A percentile compares a stretch with the other conserved stretches of the same genome.
These are phyloP conservation scores for Wickerhamiella kurtzmanii DNA, from an alignment of 805 yeast genomes.

Conservation along the genomic window DNA sequence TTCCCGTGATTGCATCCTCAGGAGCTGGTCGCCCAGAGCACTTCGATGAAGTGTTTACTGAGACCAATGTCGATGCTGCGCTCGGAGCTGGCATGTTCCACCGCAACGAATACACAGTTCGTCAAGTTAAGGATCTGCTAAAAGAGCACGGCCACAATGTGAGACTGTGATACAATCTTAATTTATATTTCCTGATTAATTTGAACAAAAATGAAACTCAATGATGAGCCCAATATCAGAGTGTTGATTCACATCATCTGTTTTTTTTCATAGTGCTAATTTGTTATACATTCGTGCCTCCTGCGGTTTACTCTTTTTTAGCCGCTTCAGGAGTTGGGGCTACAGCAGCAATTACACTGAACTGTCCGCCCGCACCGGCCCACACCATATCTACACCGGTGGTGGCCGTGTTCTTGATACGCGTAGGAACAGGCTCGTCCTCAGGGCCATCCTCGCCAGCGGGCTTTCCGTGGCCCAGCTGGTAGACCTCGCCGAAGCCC, in stretches of 20 bases:
- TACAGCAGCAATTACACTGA: constrained; percentile 72
- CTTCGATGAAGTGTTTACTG: constrained; percentile 71
- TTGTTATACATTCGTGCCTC: not conserved
- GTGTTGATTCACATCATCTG: not conserved
- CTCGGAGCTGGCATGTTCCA: constrained; percentile 98
- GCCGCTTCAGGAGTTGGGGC: too few relatives aligned
- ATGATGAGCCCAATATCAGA: not conserved
- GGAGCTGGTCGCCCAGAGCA: constrained; percentile 95
- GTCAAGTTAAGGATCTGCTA: constrained; percentile 63
- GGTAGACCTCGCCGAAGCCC: constrained; percentile 98
- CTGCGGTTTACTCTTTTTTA: not conserved
- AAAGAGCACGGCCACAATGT: constrained; percentile 50
- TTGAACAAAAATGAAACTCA: not conserved
- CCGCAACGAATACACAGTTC: constrained; percentile 81
- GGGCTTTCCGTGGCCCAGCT: constrained; percentile 80
- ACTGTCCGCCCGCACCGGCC: constrained; percentile 95
- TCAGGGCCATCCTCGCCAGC: constrained; percentile 74
- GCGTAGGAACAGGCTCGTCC: constrained; percentile 77
- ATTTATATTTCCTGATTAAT: not conserved
- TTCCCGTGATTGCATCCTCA: constrained; percentile 94
- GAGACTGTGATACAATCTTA: not conserved
- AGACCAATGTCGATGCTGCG: constrained; percentile 88
- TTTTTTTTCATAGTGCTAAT: not conserved
- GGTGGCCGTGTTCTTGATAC: constrained; percentile 89
- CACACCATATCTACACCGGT: constrained; percentile 54